Conservation (phyloP, 106 monocot genomes). For the Acanthochlamys bracteata region DNA sequence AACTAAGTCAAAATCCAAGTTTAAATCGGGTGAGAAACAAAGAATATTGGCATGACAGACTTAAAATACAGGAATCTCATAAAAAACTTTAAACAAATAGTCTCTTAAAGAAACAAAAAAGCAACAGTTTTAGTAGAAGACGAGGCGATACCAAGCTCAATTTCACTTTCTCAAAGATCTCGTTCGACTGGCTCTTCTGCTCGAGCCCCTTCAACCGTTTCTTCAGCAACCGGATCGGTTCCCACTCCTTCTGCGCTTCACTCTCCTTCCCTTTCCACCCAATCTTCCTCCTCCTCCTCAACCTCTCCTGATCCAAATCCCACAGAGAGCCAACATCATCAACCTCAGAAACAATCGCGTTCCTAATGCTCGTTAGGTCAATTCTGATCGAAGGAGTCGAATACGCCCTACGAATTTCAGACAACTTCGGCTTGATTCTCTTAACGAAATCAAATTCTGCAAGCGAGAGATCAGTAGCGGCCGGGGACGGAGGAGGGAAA, state of each 20-base stretch:
- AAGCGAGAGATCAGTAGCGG: constrained; percentile 25
- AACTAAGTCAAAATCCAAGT: too few relatives aligned
- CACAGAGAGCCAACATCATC: constrained; percentile 12
- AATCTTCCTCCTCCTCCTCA: constrained; percentile 11
- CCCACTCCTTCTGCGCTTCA: constrained; percentile 46
- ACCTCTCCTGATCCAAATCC: constrained; percentile 23
- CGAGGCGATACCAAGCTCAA: constrained; percentile 50
- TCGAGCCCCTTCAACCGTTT: constrained; percentile 71
- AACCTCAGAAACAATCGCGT: constrained; percentile 43
- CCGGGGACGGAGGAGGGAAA: constrained; percentile 10
- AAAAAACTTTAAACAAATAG: neutral
- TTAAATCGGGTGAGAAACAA: too few relatives aligned
- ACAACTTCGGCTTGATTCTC: constrained; percentile 77
- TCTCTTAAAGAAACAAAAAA: too few relatives aligned
- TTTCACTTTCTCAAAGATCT: constrained; percentile 40
- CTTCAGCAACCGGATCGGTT: constrained; percentile 60
- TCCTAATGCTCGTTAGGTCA: constrained; percentile 37
- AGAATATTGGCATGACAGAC: too few relatives aligned
- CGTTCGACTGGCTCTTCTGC: constrained; percentile 57
- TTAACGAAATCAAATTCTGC: constrained; percentile 84
- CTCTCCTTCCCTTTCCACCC: constrained; percentile 21
- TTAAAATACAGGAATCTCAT: neutral
- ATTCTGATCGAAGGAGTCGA: constrained; percentile 45
- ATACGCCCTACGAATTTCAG: constrained; percentile 64
- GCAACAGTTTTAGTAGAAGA: neutral